Base-by-base conservation (phyloP, 2,329 filamentous ascomycete genomes). In the Apiospora phragmitis region DNA sequence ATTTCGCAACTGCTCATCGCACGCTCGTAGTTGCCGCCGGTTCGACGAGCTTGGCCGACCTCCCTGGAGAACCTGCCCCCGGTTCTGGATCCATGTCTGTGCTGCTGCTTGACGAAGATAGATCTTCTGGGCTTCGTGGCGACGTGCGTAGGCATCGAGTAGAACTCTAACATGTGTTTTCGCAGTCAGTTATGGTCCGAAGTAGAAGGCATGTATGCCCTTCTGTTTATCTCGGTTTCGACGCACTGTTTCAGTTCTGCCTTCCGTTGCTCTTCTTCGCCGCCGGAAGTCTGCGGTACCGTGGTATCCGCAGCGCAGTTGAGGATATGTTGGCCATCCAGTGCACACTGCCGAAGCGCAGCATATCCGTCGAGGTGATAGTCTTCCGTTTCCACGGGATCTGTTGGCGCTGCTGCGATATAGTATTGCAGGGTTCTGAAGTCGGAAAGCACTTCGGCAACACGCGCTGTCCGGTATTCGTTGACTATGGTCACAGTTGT, bases 51-150 rank as follows among this genome's bases (percentile, higher is more conserved):
- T 83, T 65, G 88, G 86, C 75, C 83, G 82, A 47, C 83, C 81
- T 66, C 87, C 87, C 75, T 86, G 84, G 51, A 91, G 81, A 70
- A 90, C 82, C 51, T 83, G 79, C 47, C 86, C 84, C 71, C 89
- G 84, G 77, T 83, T 85, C 71, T 86, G 83, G 71, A 91, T 79
- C 89, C 90, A 91, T 74, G 85, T 81, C 79, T 89, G 87, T 45
- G 88, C 89, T 38, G 88, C 89, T 35, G 82, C 83, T 77, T 91
- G 90, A 43, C 89, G 85, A 71, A 89, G 82, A 74, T 88, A 90
- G 74, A 91, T 91, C 82, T 91, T 91, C 74, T 90, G 89, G 38
- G 82, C 89, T 76, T 91, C 88, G 79, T 91, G 90, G 68, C 90
- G 84, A 74, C 90, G 85, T 11, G 89, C 84, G 75, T 86, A 89